Evolutionary conservation across 2,329 filamentous ascomycete species (phyloP).

Genomic region (Colletotrichum spinosum): DNA sequence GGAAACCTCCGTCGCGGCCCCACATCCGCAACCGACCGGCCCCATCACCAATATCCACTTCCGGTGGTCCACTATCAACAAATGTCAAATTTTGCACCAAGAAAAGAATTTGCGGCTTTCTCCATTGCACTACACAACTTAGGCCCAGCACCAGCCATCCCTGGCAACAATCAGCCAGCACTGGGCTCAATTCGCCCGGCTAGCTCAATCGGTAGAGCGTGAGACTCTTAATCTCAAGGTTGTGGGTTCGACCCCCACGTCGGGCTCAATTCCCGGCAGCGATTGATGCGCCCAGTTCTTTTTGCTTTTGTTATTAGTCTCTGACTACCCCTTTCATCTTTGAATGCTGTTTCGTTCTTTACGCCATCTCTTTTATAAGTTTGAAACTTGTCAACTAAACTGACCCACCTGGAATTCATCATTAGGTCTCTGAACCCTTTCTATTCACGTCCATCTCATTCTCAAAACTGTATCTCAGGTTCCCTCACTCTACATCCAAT

Average conservation of each 20-base stretch:
- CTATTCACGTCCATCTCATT: background rate
- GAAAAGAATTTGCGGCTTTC: conserved; percentile 3
- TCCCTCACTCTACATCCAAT: conserved; percentile 12
- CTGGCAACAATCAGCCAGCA: conserved; percentile 15
- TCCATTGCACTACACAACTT: background rate
- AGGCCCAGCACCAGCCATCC: accelerated
- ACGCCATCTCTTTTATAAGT: background rate
- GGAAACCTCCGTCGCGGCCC: background rate
- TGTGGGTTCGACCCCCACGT: conserved; percentile 61
- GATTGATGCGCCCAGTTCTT: conserved; percentile 24
- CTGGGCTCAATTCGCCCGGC: conserved; percentile 54
- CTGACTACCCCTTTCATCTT: accelerated
- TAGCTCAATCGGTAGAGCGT: conserved; percentile 81
- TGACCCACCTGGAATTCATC: background rate
- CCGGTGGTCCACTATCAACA: no score
- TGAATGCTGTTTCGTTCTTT: background rate
- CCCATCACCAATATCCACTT: no score
- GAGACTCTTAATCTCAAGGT: conserved; percentile 75
- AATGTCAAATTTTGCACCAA: no score
- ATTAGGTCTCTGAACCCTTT: background rate
- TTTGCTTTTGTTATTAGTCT: background rate
- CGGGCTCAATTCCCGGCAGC: conserved; percentile 36
- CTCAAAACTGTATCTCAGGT: conserved; percentile 10
- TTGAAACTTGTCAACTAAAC: background rate
- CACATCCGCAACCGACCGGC: background rate